These are phyloP conservation scores for Acorus gramineus DNA, from an alignment of 106 monocot genomes.

Conservation along the genomic window DNA sequence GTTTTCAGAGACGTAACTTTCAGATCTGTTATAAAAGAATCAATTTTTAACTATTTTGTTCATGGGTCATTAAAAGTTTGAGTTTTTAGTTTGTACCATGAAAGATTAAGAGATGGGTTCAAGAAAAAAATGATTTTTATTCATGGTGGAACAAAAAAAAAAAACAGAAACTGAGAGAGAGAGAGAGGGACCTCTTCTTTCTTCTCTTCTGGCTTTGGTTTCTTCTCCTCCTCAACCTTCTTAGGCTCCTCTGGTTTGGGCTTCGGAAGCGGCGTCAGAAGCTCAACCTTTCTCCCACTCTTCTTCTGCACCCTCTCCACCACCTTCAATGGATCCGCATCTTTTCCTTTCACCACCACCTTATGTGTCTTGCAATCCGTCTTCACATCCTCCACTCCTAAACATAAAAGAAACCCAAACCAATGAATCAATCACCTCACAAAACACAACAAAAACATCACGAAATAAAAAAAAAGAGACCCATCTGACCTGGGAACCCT, in stretches of 20 bases:
- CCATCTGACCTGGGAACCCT: slow-evolving; percentile 44
- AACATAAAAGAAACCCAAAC: neutral
- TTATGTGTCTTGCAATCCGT: slow-evolving; percentile 55
- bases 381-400: slow-evolving; percentile 75
- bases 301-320: slow-evolving; percentile 76
- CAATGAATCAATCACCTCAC: neutral
- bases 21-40: too few species aligned
- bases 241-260: slow-evolving; percentile 23
- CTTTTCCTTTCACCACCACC: slow-evolving; percentile 80
- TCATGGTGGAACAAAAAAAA: neutral
- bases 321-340: slow-evolving; percentile 68
- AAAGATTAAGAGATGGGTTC: neutral
- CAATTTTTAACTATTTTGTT: too few species aligned
- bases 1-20: too few species aligned
- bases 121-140: neutral
- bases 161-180: neutral
- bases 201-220: slow-evolving; percentile 52
- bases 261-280: slow-evolving; percentile 43
- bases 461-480: neutral
- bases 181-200: slow-evolving; percentile 46
- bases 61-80: too few species aligned
- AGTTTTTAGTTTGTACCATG: too few species aligned
- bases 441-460: neutral
- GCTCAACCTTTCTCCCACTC: slow-evolving; percentile 73
- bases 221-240: slow-evolving; percentile 34